phyloP scores from a whole-genome alignment of 805 yeast species.

The Candida ponderosae region DNA sequence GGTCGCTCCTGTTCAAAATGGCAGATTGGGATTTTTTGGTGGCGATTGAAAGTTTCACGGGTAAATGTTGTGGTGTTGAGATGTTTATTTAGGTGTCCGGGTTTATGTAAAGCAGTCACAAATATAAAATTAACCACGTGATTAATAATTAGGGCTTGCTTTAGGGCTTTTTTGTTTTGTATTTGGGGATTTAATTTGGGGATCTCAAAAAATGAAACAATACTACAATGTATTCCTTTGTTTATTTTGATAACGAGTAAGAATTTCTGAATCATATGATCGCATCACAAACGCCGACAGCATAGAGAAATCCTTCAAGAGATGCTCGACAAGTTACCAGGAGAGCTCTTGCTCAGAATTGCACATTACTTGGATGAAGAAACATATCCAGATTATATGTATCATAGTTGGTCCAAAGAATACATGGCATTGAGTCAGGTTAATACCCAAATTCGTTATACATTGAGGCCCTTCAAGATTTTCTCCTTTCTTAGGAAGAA shows the following conservation, averaged over 20 bases:
- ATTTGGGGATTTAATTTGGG: not conserved
- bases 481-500: slow-evolving; percentile 7
- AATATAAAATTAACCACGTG: not conserved
- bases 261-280: not conserved
- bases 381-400: slow-evolving; percentile 8
- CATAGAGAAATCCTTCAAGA: not conserved
- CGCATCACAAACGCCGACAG: not conserved
- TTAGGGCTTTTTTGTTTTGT: too few species aligned
- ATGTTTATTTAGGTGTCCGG: too few species aligned
- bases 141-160: too few species aligned
- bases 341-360: slow-evolving; percentile 1
- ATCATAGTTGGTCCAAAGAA: slow-evolving; percentile 1
- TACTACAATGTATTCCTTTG: not conserved
- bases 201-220: not conserved
- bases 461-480: slow-evolving; percentile 3
- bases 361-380: slow-evolving; percentile 1
- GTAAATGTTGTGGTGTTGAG: not conserved
- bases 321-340: not conserved
- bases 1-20: not conserved
- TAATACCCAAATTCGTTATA: slow-evolving; percentile 5
- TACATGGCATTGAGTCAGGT: slow-evolving; percentile 6
- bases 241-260: not conserved
- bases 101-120: not conserved
- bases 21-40: not conserved
- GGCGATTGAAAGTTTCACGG: not conserved